Conservation (phyloP, 169 alveolate species). For the Eimeria necatrix region DNA sequence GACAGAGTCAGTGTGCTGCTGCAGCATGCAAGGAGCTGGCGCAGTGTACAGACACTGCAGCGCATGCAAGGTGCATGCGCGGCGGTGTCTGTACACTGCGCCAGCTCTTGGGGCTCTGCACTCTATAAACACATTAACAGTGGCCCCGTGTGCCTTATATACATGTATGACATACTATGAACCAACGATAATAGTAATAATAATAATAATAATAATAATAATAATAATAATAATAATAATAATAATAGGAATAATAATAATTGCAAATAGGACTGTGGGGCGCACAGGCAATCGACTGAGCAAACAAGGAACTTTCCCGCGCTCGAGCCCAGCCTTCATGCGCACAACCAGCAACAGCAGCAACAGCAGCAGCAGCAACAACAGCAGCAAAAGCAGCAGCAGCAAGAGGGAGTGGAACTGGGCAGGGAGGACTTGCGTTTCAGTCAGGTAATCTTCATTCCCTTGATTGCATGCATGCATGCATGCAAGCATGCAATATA, state of each 20-base stretch:
- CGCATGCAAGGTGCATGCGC: background rate
- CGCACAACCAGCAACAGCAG: constrained; percentile 49
- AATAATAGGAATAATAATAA: no score
- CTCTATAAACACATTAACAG: no score
- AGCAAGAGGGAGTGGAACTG: constrained; percentile 33
- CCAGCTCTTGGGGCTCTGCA: no score
- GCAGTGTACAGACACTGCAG: background rate
- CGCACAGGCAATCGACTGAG: background rate
- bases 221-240: no score
- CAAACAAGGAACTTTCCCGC: background rate
- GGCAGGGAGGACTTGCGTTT: constrained; percentile 2
- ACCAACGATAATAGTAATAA: no score
- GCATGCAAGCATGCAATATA: background rate
- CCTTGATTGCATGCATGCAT: background rate
- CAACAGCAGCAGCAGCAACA: constrained; percentile 36
- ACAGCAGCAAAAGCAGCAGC: constrained; percentile 26
- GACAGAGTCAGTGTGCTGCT: background rate
- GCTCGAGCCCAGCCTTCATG: constrained; percentile 32
- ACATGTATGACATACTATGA: background rate
- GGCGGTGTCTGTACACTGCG: no score
- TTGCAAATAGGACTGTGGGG: no score
- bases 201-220: background rate
- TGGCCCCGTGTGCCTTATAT: background rate
- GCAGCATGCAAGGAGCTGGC: background rate
- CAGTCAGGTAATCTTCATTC: constrained; percentile 5